Evolutionary conservation across 768 basidiomycete genomes (phyloP), one percentile per base, ranked within the genome.

Genomic region (Rhizopogon rudus): DNA sequence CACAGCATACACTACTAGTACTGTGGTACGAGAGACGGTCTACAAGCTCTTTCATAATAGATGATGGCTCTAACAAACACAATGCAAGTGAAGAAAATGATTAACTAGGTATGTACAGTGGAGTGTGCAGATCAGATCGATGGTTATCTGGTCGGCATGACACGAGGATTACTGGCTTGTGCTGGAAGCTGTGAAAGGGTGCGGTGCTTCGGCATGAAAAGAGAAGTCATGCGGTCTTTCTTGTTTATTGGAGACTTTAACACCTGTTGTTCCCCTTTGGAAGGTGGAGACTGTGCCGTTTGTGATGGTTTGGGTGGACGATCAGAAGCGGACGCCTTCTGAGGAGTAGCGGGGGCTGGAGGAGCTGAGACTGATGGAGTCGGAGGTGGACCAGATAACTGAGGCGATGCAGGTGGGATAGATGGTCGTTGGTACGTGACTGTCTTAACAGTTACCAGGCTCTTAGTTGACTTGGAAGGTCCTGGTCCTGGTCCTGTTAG

Each of bases 171-270:
- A 28, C 63, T 64, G 20, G 53, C 44, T 58, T 71, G 72, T 58
- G 73, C 68, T 43, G 80, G 76, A 3, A 74, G 76, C 60, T 84
- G 83, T 22, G 81, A 81, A 62, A 82, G 71, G 22, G 82, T 76
- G 56, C 86, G 84, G 59, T 84, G 86, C 69, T 88, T 91, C 51
- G 88, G 88, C 68, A 91, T 84, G 69, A 91, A 91, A 9, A 81
- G 61, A 3, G 74, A 67, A 40, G 76, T 61, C 81, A 82, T 82
- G 22, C 83, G 84, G 65, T 88, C 81, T 69, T 77, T 88, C 75
- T 82, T 87, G 57, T 69, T 63, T 56, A 71, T 59, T 10, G 73
- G 68, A 35, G 72, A 54, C 62, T 75, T 78, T 51, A 71, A 61
- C 22, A 71, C 68, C 31, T 70, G 69, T 41, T 68, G 40, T 45